Evolutionary conservation across 1,284 basidiomycete species (phyloP), one percentile per base, ranked within the genome.

Genomic region (Papiliotrema laurentii): DNA sequence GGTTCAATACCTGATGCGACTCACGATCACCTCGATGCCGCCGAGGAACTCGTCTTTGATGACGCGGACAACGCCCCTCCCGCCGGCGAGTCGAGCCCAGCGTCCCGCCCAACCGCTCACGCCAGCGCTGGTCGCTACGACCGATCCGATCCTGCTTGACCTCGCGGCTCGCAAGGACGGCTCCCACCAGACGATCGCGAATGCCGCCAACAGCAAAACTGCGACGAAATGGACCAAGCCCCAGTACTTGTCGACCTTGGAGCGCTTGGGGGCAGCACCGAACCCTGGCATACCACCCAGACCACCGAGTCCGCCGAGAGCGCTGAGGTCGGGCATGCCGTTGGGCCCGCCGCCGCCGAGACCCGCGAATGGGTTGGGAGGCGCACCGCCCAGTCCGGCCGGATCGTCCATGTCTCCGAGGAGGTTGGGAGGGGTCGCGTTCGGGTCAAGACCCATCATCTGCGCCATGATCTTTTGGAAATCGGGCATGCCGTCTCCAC

Each of bases 161-260:
- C 39, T 47, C 31, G 37, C 51, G 37, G 25, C 38, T 47, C 58
- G 43, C 11, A 72, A 54, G 22, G 53, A 61, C 3, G 72, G 73
- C 54, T 75, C 73, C 73, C 73, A 75, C 64, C 66, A 69, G 11
- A 51, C 39, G 0, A 68, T 47, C 5, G 64, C 56, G 34, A 73
- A 71, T n/a, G 56, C 30, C 14, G 63, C 59, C n/a, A 75, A 55
- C 3, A 58, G 51, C 7, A 71, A 14, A 13, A 71, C 56, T 5
- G 62, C 51, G 14, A 70, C 21, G 30, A 61, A 48, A 45, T 75
- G 73, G 10, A 72, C 50, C 22, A 72, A n/a, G 1, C 71, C 71
- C 44, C 70, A 68, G 14, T 59, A 49, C 35, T 59, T 58, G 36
- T 66, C 61, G 7, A 60, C 50, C 38, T 55, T 56, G 14, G 60